Base-by-base conservation (phyloP, 1,139 yeast species). In the Casaregolazyma lundiana region DNA sequence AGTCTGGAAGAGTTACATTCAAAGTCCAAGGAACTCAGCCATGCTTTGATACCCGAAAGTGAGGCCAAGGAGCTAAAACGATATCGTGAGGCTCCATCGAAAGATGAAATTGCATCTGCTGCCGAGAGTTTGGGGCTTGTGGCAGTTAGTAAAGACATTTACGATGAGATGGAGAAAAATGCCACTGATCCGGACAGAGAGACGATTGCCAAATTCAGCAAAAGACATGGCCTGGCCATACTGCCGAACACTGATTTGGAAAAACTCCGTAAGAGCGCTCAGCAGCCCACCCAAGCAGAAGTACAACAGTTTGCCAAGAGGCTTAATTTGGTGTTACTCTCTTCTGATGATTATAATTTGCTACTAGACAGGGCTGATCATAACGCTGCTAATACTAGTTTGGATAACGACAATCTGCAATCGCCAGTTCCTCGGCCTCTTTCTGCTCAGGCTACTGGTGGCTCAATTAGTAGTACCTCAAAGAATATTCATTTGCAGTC, bases 231-330 rank as follows among this genome's bases (percentile, higher is more conserved):
- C n/a, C 46, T 57, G 52, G 54, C 48, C 21, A 57, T 59, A 6
- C 49, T 61, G 7, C 50, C 60, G n/a, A 45, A 43, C 6, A 49
- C 44, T 1, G 62, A 58, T n/a, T 46, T 63, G 9, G 60, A 60
- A n/a, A 57, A 53, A 11, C 55, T 65, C 29, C 50, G 56, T 22
- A 51, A 53, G 50, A 53, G 51, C n/a, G 48, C 48, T 20, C 49
- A 54, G 19, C 47, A 44, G 29, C 64, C 64, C 2, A 49, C 58
- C 3, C 55, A 53, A 46, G 53, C 53, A 8, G 75, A 74, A 37
- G 65, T 78, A 20, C 76, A 76, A 52, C 60, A 65, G 8, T 76
- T 72, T 58, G 81, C 80, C 1, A 63, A 70, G 46, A 70, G 69
- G 24, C 70, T 76, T 48, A 34, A 45, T 9, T 58, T 80, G 50